These are phyloP conservation scores for Albugo candida DNA, from an alignment of 352 stramenopile species.

Conservation along the genomic window DNA sequence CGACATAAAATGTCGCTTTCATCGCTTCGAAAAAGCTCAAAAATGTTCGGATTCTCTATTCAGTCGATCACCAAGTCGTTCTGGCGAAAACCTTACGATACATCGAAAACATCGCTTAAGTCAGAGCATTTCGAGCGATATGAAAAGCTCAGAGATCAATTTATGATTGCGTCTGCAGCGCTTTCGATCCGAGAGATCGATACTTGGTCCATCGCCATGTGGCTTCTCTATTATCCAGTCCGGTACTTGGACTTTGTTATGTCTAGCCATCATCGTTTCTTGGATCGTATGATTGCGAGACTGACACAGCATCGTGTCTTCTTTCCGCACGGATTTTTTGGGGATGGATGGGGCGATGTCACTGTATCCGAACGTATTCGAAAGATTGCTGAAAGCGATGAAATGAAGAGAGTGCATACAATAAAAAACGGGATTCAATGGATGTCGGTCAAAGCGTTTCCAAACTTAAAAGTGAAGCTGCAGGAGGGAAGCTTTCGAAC, in stretches of 20 bases:
- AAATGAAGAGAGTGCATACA: conserved; percentile 29
- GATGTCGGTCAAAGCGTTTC: conserved; percentile 10
- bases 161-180: too few species aligned
- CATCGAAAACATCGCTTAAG: too few species aligned
- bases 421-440: conserved; percentile 19
- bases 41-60: too few species aligned
- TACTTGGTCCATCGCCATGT: conserved; percentile 34
- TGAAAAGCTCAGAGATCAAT: too few species aligned
- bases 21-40: too few species aligned
- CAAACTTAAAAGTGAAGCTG: conserved; percentile 17
- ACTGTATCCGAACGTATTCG: conserved; percentile 31
- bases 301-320: conserved; percentile 53
- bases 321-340: conserved; percentile 67
- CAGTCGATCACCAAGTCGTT: too few species aligned
- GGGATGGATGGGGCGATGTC: conserved; percentile 58
- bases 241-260: conserved; percentile 38
- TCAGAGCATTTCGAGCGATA: too few species aligned
- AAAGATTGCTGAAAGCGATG: conserved; percentile 34
- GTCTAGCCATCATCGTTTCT: conserved; percentile 37
- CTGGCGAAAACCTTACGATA: too few species aligned
- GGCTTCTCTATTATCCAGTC: conserved; percentile 33
- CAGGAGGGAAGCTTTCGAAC: conserved; percentile 33
- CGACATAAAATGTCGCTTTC: too few species aligned
- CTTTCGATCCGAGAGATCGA: conserved; percentile 9
- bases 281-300: conserved; percentile 40